Base-by-base conservation (phyloP, 176 grass and related monocot genomes). In the Aegilops bicornis region DNA sequence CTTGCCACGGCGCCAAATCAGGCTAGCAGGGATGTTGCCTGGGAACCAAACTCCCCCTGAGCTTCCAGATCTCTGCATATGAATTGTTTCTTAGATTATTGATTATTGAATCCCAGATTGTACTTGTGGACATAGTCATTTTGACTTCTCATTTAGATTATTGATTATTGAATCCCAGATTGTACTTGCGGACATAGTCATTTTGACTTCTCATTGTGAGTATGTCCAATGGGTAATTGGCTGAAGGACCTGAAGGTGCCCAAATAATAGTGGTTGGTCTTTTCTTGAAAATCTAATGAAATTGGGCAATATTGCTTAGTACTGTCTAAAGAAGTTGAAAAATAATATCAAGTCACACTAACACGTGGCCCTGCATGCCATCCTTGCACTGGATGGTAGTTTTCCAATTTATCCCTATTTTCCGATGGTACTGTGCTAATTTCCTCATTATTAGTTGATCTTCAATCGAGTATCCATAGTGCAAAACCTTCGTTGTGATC, bases 401-500 rank as follows among this genome's bases (percentile, higher is more conserved):
- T 76, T 56, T 32, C 47, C 9, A 56, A 56, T 77, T 77, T 77
- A 1, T 77, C 4, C 8, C 25, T 33, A 32, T 56, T 77, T 77
- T 12, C 8, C 1, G 8, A 56, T 56, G 74, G 27, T 30, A 33
- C 27, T 33, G 42, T 75, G 29, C 48, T 33, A 77, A 77, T 77
- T 56, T 77, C 29, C 47, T 70, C 4, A 70, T 43, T 36, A 36
- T 52, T 17, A 37, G 42, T 78, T 56, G 4, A 31, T 47, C 31
- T 40, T 85, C 62, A 12, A 76, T 56, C 31, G 3, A 69, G 32
- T 67, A 50, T 64, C 39, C 2, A 22, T 66, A 65, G 30, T 82
- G 74, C 54, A 76, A 54, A 64, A 31, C 29, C 22, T 88, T 86
- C 23, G 15, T 37, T 82, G 47, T 78, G 56, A 37, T 42, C 20